Evolutionary conservation across 2,329 filamentous ascomycete species (phyloP).

Genomic region (Teratosphaeria destructans): DNA sequence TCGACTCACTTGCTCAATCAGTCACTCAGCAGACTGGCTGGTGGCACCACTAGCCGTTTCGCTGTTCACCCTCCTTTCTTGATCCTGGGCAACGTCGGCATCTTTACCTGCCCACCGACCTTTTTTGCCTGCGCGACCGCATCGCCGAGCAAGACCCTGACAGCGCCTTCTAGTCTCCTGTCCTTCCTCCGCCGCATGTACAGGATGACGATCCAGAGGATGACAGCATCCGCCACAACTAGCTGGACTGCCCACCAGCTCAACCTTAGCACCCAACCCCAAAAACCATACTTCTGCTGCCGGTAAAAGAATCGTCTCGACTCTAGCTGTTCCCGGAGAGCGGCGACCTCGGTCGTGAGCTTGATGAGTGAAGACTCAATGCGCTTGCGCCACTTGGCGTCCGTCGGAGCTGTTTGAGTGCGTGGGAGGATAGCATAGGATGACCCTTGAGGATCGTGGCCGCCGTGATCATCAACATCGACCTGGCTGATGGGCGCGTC

Average conservation of each 20-base stretch:
- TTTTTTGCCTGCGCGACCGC: constrained; percentile 28
- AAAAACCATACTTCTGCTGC: constrained; percentile 52
- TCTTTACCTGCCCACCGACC: constrained; percentile 23
- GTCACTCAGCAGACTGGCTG: not conserved
- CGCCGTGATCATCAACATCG: constrained; percentile 16
- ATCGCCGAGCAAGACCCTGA: constrained; percentile 51
- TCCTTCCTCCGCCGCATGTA: constrained; percentile 67
- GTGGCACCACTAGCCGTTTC: not conserved
- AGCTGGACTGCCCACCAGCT: constrained; percentile 64
- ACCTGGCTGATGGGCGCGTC: constrained; percentile 40
- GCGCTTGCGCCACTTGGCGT: constrained; percentile 62
- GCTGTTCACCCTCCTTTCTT: not conserved
- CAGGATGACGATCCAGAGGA: constrained; percentile 55
- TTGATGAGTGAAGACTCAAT: constrained; percentile 80
- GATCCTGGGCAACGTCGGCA: constrained; percentile 17
- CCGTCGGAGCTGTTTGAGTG: constrained; percentile 8
- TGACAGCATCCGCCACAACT: constrained; percentile 57
- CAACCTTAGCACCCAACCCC: constrained; percentile 61
- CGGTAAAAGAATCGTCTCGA: constrained; percentile 63
- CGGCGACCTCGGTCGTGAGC: constrained; percentile 85
- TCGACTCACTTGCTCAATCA: not conserved
- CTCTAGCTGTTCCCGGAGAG: constrained; percentile 81
- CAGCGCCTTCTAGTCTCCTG: constrained; percentile 60
- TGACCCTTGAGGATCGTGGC: not conserved
- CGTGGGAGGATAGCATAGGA: constrained; percentile 3